A percentile compares a stretch with the other conserved stretches of the same genome.
Conservation (phyloP, 768 basidiomycete genomes). For the Hydnomerulius pinastri region DNA sequence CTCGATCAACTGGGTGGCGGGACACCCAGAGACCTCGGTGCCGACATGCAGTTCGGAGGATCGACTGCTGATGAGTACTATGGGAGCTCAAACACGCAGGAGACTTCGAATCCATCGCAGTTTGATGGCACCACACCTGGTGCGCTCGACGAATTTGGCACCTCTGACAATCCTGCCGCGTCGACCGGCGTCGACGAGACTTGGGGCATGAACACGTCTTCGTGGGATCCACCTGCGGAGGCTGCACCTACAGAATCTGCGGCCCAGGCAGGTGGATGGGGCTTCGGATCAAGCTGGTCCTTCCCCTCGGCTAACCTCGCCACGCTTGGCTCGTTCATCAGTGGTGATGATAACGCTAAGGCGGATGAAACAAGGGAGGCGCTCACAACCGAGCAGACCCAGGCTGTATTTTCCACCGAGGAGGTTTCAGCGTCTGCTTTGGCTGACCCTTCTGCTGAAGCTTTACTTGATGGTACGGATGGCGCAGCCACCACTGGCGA, state of each 20-base stretch:
- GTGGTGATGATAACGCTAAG: not conserved
- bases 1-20: constrained; percentile 17
- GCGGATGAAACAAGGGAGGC: not conserved
- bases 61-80: constrained; percentile 2
- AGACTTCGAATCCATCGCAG: constrained; percentile 1
- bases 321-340: constrained; percentile 8
- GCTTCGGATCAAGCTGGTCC: constrained; percentile 3
- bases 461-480: not conserved
- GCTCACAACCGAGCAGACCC: no score
- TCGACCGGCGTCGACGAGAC: not conserved
- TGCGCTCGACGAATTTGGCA: not conserved
- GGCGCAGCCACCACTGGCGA: not conserved
- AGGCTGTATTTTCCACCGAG: not conserved
- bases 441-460: not conserved
- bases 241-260: not conserved
- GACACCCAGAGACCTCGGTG: not conserved
- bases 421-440: not conserved
- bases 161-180: not conserved
- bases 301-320: not conserved
- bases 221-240: not conserved
- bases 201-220: constrained; percentile 2
- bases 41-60: constrained; percentile 5
- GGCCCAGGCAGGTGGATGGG: constrained; percentile 5
- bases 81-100: constrained; percentile 5
- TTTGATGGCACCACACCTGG: not conserved